Conservation (phyloP, 495 filamentous ascomycete species). For the Aspergillus bertholletiae region DNA sequence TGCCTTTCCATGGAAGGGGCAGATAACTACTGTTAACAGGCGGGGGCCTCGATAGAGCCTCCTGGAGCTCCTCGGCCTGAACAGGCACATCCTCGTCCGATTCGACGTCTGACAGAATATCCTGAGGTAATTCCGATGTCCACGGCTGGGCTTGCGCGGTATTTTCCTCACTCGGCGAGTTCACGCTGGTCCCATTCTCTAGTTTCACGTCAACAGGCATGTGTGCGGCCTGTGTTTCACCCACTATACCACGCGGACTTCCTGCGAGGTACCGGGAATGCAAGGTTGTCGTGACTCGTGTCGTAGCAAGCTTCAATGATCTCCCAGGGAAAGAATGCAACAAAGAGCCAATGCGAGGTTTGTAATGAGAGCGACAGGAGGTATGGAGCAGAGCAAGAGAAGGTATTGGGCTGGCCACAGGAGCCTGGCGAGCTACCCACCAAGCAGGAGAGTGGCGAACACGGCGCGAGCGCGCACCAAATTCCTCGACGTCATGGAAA, state of each 20-base stretch:
- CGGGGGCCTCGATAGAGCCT: conserved; percentile 59
- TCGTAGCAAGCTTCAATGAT: conserved; percentile 8
- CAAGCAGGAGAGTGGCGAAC: conserved; percentile 24
- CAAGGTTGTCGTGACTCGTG: not conserved
- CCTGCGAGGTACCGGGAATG: conserved; percentile 2
- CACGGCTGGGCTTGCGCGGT: not conserved
- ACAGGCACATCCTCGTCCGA: conserved; percentile 44
- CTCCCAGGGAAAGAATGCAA: conserved; percentile 10
- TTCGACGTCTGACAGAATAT: conserved; percentile 37
- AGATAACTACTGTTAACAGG: conserved; percentile 83
- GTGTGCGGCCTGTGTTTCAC: not conserved
- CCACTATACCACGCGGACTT: not conserved
- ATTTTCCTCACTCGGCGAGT: not conserved
- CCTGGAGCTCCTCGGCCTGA: conserved; percentile 42
- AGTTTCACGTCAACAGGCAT: not conserved
- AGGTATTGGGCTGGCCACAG: conserved; percentile 16
- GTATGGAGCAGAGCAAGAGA: conserved; percentile 7
- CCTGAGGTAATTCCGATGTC: conserved; percentile 1
- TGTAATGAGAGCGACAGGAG: conserved; percentile 11
- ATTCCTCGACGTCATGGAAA: conserved; percentile 24
- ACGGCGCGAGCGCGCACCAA: conserved; percentile 13
- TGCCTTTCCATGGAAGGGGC: conserved; percentile 89
- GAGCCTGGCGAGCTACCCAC: conserved; percentile 13
- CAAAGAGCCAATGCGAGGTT: not conserved
- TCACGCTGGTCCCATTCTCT: not conserved